phyloP scores from a whole-genome alignment of 2,329 filamentous ascomycete genomes.

The Sarocladiaceae sp. region DNA sequence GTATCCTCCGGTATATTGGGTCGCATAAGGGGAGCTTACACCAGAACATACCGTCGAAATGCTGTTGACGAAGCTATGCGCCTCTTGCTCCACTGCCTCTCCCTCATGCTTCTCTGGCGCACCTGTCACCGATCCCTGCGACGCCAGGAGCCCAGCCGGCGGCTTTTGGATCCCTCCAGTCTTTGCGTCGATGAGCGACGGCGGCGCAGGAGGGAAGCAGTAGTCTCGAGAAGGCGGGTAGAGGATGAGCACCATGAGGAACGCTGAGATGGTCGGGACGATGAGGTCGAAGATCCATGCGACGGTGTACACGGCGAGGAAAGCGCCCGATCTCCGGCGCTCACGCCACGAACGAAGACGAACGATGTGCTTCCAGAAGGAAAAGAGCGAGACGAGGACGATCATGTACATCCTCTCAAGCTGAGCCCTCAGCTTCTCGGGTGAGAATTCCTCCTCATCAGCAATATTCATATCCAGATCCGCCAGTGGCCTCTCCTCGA shows the following conservation, averaged over 20 bases:
- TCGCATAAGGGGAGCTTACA: constrained; percentile 16
- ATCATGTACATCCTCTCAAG: constrained; percentile 79
- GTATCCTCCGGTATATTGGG: too few species aligned
- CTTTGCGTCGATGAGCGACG: constrained; percentile 62
- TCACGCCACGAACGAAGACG: constrained; percentile 77
- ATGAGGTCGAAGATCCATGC: constrained; percentile 73
- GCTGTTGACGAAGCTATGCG: constrained; percentile 70
- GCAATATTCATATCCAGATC: constrained; percentile 74
- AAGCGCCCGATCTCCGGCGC: constrained; percentile 57
- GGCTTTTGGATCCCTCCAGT: constrained; percentile 74
- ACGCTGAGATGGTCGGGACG: constrained; percentile 51
- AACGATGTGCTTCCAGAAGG: constrained; percentile 65
- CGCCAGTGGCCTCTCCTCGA: constrained; percentile 44
- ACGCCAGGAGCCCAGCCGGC: constrained; percentile 67
- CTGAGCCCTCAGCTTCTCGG: constrained; percentile 73
- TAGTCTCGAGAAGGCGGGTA: constrained; percentile 55
- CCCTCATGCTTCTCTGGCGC: constrained; percentile 79
- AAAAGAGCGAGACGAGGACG: constrained; percentile 60
- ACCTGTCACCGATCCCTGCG: constrained; percentile 70
- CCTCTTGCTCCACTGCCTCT: constrained; percentile 77
- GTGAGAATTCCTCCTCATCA: constrained; percentile 77
- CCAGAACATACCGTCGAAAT: constrained; percentile 39
- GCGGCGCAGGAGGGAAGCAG: constrained; percentile 71
- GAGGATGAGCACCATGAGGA: constrained; percentile 58
- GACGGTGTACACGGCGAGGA: constrained; percentile 47